phyloP scores from a whole-genome alignment of 2,329 filamentous ascomycete genomes.

The Aureobasidium sp. region DNA sequence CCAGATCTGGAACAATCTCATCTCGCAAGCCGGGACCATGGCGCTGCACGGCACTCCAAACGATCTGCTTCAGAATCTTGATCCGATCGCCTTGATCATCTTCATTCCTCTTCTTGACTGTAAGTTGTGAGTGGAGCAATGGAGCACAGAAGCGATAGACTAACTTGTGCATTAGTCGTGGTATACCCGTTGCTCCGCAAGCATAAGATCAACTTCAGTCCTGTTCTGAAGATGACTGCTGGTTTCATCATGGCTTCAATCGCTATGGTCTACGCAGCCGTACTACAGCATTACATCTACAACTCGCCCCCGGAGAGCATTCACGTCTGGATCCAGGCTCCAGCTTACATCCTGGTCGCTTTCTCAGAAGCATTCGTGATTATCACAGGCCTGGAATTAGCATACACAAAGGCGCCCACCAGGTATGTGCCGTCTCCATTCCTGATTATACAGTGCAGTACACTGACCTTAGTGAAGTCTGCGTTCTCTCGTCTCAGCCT shows the following conservation, averaged over 20 bases:
- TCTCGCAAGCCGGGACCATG: constrained; percentile 55
- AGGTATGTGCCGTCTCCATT: no score
- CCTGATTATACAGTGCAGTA: no score
- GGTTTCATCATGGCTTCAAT: constrained; percentile 60
- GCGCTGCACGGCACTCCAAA: constrained; percentile 52
- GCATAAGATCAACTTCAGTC: constrained; percentile 45
- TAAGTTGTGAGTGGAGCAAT: neutral
- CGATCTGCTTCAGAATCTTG: constrained; percentile 54
- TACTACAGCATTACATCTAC: constrained; percentile 65
- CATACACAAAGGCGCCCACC: constrained; percentile 52
- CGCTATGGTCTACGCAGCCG: constrained; percentile 61
- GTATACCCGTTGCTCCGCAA: constrained; percentile 52
- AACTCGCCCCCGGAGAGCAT: constrained; percentile 45
- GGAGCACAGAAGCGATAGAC: no score
- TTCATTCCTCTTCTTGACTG: constrained; percentile 53
- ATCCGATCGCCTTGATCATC: constrained; percentile 51
- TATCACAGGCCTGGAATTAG: constrained; percentile 54
- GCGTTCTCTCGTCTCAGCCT: constrained; percentile 56
- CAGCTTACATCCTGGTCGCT: constrained; percentile 51
- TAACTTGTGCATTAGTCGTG: constrained; percentile 29
- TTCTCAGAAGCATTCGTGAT: constrained; percentile 51
- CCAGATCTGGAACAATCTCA: constrained; percentile 46
- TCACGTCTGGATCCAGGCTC: constrained; percentile 50
- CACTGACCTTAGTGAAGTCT: no score
- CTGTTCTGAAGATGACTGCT: constrained; percentile 60